phyloP scores from a whole-genome alignment of 176 grass and related monocot species.

The Eragrostis curvula region DNA sequence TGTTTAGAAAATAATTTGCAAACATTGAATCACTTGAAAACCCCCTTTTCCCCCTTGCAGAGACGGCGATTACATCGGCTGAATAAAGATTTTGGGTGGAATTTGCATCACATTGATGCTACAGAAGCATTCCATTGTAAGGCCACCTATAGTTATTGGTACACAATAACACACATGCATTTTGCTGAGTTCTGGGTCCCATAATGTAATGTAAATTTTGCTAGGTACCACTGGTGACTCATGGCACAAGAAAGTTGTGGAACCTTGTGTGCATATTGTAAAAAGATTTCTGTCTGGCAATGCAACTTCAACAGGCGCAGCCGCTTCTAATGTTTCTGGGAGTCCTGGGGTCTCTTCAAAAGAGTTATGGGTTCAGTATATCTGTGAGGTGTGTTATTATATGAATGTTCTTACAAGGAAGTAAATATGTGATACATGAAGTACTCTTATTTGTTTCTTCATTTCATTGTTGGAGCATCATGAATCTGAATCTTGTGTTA shows the following conservation, averaged over 20 bases:
- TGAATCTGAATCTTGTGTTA: constrained; percentile 26
- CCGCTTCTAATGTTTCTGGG: constrained; percentile 17
- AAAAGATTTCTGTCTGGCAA: constrained; percentile 59
- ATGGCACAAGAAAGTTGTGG: constrained; percentile 64
- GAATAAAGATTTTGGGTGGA: constrained; percentile 81
- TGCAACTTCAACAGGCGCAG: constrained; percentile 22
- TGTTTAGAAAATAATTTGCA: constrained; percentile 15
- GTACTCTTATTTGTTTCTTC: neutral
- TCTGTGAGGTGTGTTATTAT: constrained; percentile 67
- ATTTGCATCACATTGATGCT: constrained; percentile 72
- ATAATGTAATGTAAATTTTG: constrained; percentile 22
- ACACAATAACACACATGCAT: neutral
- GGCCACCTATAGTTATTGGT: constrained; percentile 8
- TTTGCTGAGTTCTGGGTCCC: neutral
- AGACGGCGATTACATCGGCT: constrained; percentile 66
- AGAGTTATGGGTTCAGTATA: constrained; percentile 80
- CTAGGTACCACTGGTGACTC: constrained; percentile 58
- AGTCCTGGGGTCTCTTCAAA: constrained; percentile 32
- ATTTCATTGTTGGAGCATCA: neutral
- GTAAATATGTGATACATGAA: neutral
- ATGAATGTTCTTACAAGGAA: neutral
- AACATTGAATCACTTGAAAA: neutral
- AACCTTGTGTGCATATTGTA: constrained; percentile 60
- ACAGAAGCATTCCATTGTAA: constrained; percentile 87
- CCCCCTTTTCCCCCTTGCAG: constrained; percentile 1